Percentiles rank a stretch among this genome's conserved stretches.
These are phyloP conservation scores for Didymella sp. DNA, from an alignment of 2,329 filamentous ascomycete genomes.

Conservation along the genomic window DNA sequence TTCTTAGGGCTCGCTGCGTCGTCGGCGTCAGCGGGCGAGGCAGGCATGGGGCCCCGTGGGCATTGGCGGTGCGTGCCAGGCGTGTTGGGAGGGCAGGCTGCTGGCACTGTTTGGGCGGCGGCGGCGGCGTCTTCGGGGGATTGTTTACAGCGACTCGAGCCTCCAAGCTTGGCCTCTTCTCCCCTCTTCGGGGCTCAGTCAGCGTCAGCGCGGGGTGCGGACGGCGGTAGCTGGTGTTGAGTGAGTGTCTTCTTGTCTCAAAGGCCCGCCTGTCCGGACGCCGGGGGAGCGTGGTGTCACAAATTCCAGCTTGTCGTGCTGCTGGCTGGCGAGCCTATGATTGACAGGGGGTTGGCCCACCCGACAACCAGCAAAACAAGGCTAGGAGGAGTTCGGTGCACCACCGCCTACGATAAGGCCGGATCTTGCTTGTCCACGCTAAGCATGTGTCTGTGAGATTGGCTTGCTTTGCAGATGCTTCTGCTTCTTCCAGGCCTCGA, in stretches of 20 bases:
- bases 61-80: slow-evolving; percentile 28
- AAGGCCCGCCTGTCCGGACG: slow-evolving; percentile 6
- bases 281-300: slow-evolving; percentile 4
- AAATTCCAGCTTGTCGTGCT: slow-evolving; percentile 12
- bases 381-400: neutral
- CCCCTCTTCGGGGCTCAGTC: slow-evolving; percentile 18
- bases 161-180: slow-evolving; percentile 3
- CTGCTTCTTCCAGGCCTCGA: neutral
- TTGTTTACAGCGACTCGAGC: slow-evolving; percentile 8
- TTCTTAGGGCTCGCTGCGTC: slow-evolving; percentile 31
- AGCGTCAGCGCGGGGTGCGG: slow-evolving; percentile 4
- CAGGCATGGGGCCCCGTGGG: slow-evolving; percentile 34
- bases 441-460: neutral
- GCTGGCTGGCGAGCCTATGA: slow-evolving; percentile 15
- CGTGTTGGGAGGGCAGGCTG: slow-evolving; percentile 12
- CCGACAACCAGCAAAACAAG: slow-evolving; percentile 8
- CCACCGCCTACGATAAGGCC: slow-evolving; percentile 1
- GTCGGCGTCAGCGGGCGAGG: slow-evolving; percentile 31
- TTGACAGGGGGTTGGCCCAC: slow-evolving; percentile 6
- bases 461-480: neutral
- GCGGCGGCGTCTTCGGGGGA: neutral
- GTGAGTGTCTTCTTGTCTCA: neutral
- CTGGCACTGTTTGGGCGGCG: neutral
- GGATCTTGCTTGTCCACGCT: slow-evolving; percentile 1
- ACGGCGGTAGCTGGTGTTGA: neutral